Evolutionary conservation across 345 rosid species (phyloP).

Genomic region (Camelina sativa): DNA sequence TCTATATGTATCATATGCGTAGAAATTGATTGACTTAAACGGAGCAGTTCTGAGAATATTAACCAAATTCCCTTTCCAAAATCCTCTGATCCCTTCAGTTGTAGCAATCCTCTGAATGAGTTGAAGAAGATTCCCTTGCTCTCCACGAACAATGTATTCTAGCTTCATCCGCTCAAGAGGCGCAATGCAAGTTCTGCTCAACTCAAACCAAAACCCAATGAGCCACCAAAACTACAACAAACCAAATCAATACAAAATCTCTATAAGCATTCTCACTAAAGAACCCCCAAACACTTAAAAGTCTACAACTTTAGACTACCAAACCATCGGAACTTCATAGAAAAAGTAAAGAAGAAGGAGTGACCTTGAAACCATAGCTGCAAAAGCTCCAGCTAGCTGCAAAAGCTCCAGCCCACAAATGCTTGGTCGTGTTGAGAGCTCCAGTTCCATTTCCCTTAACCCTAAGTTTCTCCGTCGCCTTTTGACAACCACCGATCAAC

Average conservation of each 20-base stretch:
- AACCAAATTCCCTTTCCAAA: conserved; percentile 79
- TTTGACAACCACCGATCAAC: conserved; percentile 21
- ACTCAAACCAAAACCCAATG: conserved; percentile 43
- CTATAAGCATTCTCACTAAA: background rate
- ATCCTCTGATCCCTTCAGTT: conserved; percentile 68
- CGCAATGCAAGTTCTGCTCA: conserved; percentile 73
- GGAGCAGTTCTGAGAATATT: conserved; percentile 82
- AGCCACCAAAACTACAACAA: conserved; percentile 39
- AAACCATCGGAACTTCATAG: background rate
- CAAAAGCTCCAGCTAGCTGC: conserved; percentile 86
- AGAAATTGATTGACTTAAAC: conserved; percentile 75
- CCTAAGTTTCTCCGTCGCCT: conserved; percentile 8
- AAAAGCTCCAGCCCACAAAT: conserved; percentile 83
- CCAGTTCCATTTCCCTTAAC: conserved; percentile 41
- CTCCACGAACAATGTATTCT: conserved; percentile 77
- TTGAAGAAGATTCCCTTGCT: conserved; percentile 56
- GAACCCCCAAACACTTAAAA: conserved; percentile 9
- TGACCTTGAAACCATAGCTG: conserved; percentile 84
- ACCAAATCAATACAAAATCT: conserved; percentile 18
- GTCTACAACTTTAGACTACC: conserved; percentile 23
- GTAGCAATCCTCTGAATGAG: conserved; percentile 59
- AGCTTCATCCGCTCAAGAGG: conserved; percentile 81
- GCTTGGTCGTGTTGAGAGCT: conserved; percentile 56
- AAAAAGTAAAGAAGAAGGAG: conserved; percentile 28
- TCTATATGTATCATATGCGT: conserved; percentile 74